phyloP scores from a whole-genome alignment of 306 rosid genomes.

The Cucurbita moschata region DNA sequence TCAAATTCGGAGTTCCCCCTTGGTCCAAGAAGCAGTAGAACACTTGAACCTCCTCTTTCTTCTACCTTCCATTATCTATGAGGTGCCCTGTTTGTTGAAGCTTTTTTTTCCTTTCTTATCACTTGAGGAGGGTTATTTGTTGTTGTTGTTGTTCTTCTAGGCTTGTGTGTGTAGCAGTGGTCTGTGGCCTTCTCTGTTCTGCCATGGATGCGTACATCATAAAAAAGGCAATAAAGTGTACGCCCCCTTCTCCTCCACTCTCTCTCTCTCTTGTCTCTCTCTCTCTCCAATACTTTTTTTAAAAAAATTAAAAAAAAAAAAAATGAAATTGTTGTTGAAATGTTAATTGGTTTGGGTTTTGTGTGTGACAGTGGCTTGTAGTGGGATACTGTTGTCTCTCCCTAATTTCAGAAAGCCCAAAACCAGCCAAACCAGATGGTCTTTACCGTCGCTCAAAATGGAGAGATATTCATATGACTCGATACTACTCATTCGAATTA shows the following conservation, averaged over 20 bases:
- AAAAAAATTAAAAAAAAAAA: too few species aligned
- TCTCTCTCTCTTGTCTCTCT: background rate
- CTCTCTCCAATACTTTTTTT: constrained; percentile 1
- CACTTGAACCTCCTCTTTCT: constrained; percentile 9
- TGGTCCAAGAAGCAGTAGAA: background rate
- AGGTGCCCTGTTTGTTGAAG: background rate
- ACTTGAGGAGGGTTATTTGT: background rate
- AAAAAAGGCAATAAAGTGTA: constrained; percentile 33
- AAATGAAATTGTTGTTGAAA: too few species aligned
- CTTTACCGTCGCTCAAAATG: too few species aligned
- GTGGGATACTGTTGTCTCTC: background rate
- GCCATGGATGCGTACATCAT: constrained; percentile 46
- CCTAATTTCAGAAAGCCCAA: too few species aligned
- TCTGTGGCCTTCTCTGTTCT: constrained; percentile 24
- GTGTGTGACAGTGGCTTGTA: background rate
- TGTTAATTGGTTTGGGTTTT: background rate
- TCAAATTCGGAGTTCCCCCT: background rate
- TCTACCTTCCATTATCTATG: constrained; percentile 1
- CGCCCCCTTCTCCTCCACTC: constrained; percentile 20
- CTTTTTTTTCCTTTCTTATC: constrained; percentile 5
- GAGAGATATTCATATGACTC: too few species aligned
- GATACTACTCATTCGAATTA: too few species aligned
- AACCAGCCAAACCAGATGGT: too few species aligned
- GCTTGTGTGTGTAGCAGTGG: constrained; percentile 24
- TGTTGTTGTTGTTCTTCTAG: background rate